Base-by-base conservation (phyloP, 495 filamentous ascomycete genomes). In the Aspergillus carlsbadensis region DNA sequence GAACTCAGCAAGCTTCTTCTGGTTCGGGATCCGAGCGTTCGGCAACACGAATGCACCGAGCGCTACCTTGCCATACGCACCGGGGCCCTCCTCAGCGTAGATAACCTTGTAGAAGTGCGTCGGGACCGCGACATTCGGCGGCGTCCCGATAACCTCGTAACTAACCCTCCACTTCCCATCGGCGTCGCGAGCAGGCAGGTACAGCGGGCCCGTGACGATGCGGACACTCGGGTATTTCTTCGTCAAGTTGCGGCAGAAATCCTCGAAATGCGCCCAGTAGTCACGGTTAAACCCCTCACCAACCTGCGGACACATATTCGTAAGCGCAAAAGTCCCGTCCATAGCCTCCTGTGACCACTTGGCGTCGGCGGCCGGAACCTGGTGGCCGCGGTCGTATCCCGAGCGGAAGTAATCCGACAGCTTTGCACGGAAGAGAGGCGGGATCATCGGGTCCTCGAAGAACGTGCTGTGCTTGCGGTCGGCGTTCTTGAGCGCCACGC, bases 71-170 rank as follows among this genome's bases (percentile, higher is more conserved):
- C 91, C 88, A 0, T 72, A 64, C 18, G 57, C 65, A 7, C 81
- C 81, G 1, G 74, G 73, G 1, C 88, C 89, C 62, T 96, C 90
- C 72, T 98, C 94, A 5, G 89, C 94, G 63, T 95, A 94, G 50
- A 98, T 91, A 47, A 98, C 90, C 77, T 98, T 98, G 78, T 94
- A 98, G 78, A 98, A 98, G 69, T 98, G 94, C 21, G 94, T 98
- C 8, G 94, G 94, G 54, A 98, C 94, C 7, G 95, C 91, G 17
- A 98, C 85, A 65, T 91, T 97, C 3, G 94, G 95, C 50, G 95
- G 94, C 65, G 81, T 85, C 4, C 94, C 94, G 53, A 98, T 94
- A n/a, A 98, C 89, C 77, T 98, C 94, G 75, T 98, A 98, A 34
- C 79, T 85, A 40, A 98, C 92, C 57, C 92, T 84, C 89, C 91